These are phyloP conservation scores for Volvox africanus DNA, from an alignment of 139 green algal genomes.

Conservation along the genomic window DNA sequence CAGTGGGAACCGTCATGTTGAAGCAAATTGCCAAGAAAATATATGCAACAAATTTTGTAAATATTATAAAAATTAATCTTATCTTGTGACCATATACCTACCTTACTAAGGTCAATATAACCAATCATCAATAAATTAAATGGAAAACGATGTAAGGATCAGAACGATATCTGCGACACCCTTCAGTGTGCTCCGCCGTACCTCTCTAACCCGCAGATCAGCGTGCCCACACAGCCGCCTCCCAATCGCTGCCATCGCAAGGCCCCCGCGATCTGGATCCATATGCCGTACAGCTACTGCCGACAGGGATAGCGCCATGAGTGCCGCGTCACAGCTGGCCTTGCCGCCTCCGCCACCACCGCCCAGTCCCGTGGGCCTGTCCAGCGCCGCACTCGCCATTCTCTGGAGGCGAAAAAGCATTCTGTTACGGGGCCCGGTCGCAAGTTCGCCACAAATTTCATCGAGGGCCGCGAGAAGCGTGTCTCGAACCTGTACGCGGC, in stretches of 20 bases:
- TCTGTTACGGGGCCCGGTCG: not conserved
- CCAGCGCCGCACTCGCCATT: not conserved
- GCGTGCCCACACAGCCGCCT: not conserved
- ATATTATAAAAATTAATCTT: too few relatives aligned
- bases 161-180: too few relatives aligned
- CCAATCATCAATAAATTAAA: too few relatives aligned
- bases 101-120: too few relatives aligned
- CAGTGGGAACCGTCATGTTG: too few relatives aligned
- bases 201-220: slow-evolving; percentile 21
- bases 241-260: slow-evolving; percentile 17
- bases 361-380: slow-evolving; percentile 1
- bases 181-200: not conserved
- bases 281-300: slow-evolving; percentile 40
- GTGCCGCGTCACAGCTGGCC: not conserved
- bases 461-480: slow-evolving; percentile 22
- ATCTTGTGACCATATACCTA: too few relatives aligned
- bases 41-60: too few relatives aligned
- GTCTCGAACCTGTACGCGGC: not conserved
- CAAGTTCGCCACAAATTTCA: not conserved
- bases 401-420: slow-evolving; percentile 10
- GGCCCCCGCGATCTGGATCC: slow-evolving; percentile 24
- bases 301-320: slow-evolving; percentile 34
- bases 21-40: too few relatives aligned
- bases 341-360: not conserved
- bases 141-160: too few relatives aligned